Conservation (phyloP, 768 basidiomycete species). For the Amanita thiersii region DNA sequence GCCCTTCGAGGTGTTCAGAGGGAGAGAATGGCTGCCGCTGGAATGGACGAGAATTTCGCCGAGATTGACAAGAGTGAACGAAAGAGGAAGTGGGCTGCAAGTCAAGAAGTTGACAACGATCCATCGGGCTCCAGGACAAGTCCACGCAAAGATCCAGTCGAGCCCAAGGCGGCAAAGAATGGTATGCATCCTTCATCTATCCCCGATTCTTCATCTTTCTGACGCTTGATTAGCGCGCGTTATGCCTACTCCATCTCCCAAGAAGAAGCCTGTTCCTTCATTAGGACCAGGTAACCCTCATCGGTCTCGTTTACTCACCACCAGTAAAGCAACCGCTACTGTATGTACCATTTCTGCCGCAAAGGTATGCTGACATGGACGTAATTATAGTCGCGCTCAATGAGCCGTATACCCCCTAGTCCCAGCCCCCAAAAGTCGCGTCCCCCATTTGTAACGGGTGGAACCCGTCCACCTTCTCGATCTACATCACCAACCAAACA, state of each 20-base stretch:
- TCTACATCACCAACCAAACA: slow-evolving; percentile 47
- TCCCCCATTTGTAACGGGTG: slow-evolving; percentile 33
- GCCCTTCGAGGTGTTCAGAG: slow-evolving; percentile 63
- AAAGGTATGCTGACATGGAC: background rate
- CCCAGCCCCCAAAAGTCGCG: slow-evolving; percentile 40
- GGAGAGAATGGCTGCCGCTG: slow-evolving; percentile 45
- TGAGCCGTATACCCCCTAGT: slow-evolving; percentile 27
- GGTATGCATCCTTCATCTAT: slow-evolving; percentile 31
- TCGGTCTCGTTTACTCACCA: slow-evolving; percentile 30
- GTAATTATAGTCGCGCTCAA: slow-evolving; percentile 21
- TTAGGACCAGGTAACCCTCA: slow-evolving; percentile 48
- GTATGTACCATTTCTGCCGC: slow-evolving; percentile 18
- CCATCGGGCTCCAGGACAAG: slow-evolving; percentile 25
- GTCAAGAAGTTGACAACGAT: slow-evolving; percentile 44
- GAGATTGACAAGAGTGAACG: slow-evolving; percentile 62
- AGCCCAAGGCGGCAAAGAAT: slow-evolving; percentile 46
- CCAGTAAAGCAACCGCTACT: slow-evolving; percentile 34
- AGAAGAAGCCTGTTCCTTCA: slow-evolving; percentile 42
- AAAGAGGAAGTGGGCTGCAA: slow-evolving; percentile 73
- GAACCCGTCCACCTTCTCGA: slow-evolving; percentile 26
- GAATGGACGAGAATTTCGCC: slow-evolving; percentile 38
- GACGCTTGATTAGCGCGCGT: slow-evolving; percentile 18
- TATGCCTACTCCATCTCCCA: slow-evolving; percentile 45
- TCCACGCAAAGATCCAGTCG: slow-evolving; percentile 19
- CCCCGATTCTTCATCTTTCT: too few relatives aligned